Evolutionary conservation across 23 red algal species (phyloP), one percentile per base, ranked within the genome.

Genomic region (Gracilaria gracilis): DNA sequence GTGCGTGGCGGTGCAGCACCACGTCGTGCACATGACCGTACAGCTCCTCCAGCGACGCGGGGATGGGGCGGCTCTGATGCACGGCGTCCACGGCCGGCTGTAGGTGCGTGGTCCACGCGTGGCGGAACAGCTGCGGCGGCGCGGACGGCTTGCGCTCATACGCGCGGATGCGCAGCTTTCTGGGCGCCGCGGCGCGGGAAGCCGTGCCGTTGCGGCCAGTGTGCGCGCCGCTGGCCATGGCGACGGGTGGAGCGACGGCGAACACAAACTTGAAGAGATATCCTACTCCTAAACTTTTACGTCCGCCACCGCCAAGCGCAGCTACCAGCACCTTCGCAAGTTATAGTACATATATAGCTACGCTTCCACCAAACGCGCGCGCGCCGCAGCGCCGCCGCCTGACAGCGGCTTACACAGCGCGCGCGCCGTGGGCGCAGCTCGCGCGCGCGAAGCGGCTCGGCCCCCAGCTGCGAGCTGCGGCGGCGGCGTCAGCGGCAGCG

Each of bases 1-100:
- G 82, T 23, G 91, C 87, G 38, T 91, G 79, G 9, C 81, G 77
- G 73, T 96, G 94, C 70, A 92, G 42, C 15, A 87, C 90, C 13
- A 90, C 59, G 61, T 99, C 95, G 53, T 99, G 86, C 23, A 96
- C 97, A 29, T 87, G 67, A 14, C 91, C 85, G 64, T 96, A 99
- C 31, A 96, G 94, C 92, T 92, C 91, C 62, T 99, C 93, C 19
- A 88, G 79, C 20, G 88, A 94, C 34, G 90, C 72, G 25, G 78
- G 76, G 29, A 90, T 79, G 29, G 76, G 72, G n/a, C 34, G 75
- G 7, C 39, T 59, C 65, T 88, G 74, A 25, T 88, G 73, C 4
- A 98, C 84, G 29, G 90, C 96, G 23, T 83, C 88, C 35, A 98
- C 72, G 31, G 96, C 92, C 23, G 88, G 82, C 48, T 44, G 77